Percentiles rank a stretch among this genome's conserved stretches.
Evolutionary conservation across 202 grass and related monocot genomes (phyloP).

Genomic region (Panicum virgatum): DNA sequence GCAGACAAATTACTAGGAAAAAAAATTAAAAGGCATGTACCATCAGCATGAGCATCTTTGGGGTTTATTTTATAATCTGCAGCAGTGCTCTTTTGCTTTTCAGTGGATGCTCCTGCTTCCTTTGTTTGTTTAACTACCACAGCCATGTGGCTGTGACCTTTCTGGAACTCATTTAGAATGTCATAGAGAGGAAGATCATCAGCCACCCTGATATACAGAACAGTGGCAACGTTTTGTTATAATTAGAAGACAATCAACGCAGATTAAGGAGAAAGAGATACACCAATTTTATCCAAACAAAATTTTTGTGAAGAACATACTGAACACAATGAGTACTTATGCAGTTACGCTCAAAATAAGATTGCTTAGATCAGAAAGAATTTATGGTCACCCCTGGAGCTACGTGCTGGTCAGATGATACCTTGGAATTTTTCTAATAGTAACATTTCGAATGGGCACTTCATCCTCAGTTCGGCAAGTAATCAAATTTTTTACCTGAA

Average conservation of each 20-base stretch:
- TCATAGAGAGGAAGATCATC: slow-evolving; percentile 98
- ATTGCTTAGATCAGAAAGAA: slow-evolving; percentile 9
- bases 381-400: neutral
- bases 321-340: neutral
- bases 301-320: neutral
- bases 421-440: slow-evolving; percentile 99
- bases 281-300: neutral
- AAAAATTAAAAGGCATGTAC: slow-evolving; percentile 47
- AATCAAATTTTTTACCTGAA: slow-evolving; percentile 97
- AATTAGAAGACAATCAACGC: slow-evolving; percentile 28
- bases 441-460: slow-evolving; percentile 86
- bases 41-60: slow-evolving; percentile 52
- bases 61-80: slow-evolving; percentile 55
- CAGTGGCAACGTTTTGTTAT: slow-evolving; percentile 27
- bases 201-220: slow-evolving; percentile 71
- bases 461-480: slow-evolving; percentile 83
- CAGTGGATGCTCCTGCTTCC: slow-evolving; percentile 38
- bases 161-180: slow-evolving; percentile 99
- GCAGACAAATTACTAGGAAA: slow-evolving; percentile 15
- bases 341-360: neutral
- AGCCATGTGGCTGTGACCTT: slow-evolving; percentile 99
- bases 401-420: slow-evolving; percentile 16
- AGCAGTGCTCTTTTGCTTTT: slow-evolving; percentile 53
- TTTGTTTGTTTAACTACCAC: slow-evolving; percentile 83
- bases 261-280: slow-evolving; percentile 18